Conservation (phyloP, 768 basidiomycete species). For the Dioszegia aurantiaca region DNA sequence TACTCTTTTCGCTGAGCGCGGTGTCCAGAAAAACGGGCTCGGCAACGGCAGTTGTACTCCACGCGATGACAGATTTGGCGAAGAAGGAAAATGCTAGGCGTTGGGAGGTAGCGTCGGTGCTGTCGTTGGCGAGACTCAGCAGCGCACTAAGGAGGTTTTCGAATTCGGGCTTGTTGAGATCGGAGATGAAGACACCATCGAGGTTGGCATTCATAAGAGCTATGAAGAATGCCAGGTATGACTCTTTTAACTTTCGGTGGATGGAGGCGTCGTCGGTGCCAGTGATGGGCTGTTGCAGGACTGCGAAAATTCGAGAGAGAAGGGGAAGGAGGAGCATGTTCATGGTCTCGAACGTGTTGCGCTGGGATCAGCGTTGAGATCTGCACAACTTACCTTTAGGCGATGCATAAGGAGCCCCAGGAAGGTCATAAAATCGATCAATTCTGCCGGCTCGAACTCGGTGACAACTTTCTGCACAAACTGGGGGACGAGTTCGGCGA, state of each 20-base stretch:
- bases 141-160: constrained; percentile 74
- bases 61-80: constrained; percentile 50
- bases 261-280: constrained; percentile 80
- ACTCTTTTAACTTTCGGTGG: constrained; percentile 77
- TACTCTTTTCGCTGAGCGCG: constrained; percentile 54
- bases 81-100: constrained; percentile 79
- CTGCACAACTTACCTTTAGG: constrained; percentile 64
- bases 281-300: constrained; percentile 75
- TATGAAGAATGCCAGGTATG: constrained; percentile 79
- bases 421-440: constrained; percentile 94
- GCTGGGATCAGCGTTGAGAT: constrained; percentile 55
- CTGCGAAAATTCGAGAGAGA: constrained; percentile 71
- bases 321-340: constrained; percentile 87
- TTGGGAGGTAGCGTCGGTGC: constrained; percentile 71
- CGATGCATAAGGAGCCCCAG: constrained; percentile 86
- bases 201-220: constrained; percentile 77
- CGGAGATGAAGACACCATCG: constrained; percentile 79
- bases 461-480: constrained; percentile 86
- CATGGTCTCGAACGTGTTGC: constrained; percentile 79
- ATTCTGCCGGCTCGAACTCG: constrained; percentile 85
- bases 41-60: constrained; percentile 48
- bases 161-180: constrained; percentile 66
- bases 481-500: constrained; percentile 80
- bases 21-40: constrained; percentile 44
- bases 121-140: constrained; percentile 68